A percentile compares a stretch with the other conserved stretches of the same genome.
phyloP scores from a whole-genome alignment of 257 asterid species.

The Solanum pinnatisectum region DNA sequence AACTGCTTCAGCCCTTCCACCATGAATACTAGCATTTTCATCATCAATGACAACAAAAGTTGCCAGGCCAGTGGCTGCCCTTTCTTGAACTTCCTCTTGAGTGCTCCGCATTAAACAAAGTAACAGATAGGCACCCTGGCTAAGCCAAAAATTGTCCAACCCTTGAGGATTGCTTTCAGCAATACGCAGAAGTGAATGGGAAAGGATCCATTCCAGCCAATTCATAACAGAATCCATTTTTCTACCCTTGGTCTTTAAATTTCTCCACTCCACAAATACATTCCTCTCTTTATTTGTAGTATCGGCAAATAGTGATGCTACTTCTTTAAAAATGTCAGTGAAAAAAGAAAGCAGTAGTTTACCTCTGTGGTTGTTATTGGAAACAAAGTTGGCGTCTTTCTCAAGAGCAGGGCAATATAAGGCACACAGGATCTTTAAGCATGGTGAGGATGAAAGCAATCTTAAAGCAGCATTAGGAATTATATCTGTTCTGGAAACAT shows the following conservation, averaged over 20 bases:
- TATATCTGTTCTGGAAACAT: conserved; percentile 73
- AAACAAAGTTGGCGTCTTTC: conserved; percentile 39
- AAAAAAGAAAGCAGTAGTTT: conserved; percentile 54
- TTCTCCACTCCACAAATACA: conserved; percentile 41
- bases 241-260: conserved; percentile 25
- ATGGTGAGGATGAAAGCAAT: conserved; percentile 35
- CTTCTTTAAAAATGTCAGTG: conserved; percentile 49
- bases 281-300: conserved; percentile 35
- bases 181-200: conserved; percentile 66
- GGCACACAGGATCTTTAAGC: conserved; percentile 67
- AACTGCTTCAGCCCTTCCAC: conserved; percentile 72
- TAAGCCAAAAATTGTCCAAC: conserved; percentile 71
- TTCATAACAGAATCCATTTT: conserved; percentile 40
- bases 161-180: conserved; percentile 69
- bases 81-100: conserved; percentile 81
- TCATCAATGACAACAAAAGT: conserved; percentile 72
- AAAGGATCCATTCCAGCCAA: conserved; percentile 78
- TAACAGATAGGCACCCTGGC: conserved; percentile 63
- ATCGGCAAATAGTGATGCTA: conserved; percentile 42
- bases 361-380: conserved; percentile 43
- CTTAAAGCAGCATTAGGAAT: conserved; percentile 32
- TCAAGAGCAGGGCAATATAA: conserved; percentile 53
- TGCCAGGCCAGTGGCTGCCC: conserved; percentile 82
- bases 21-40: conserved; percentile 67
- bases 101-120: conserved; percentile 63